Evolutionary conservation across 2,329 filamentous ascomycete species (phyloP).

Genomic region (Fusarium setosum): DNA sequence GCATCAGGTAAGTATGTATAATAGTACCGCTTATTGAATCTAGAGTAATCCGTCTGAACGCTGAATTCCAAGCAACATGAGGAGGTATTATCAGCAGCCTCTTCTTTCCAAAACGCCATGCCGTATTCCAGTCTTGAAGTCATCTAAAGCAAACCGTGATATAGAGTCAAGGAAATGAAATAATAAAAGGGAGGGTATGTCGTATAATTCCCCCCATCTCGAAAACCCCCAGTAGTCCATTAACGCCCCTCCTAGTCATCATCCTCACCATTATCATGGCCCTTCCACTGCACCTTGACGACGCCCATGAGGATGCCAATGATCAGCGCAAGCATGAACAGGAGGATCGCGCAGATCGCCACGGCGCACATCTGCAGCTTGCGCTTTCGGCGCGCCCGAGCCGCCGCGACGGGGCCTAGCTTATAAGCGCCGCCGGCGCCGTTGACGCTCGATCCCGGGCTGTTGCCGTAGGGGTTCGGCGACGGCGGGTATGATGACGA

Average conservation of each 20-base stretch:
- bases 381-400: slow-evolving; percentile 33
- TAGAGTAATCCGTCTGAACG: neutral
- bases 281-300: slow-evolving; percentile 35
- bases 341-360: slow-evolving; percentile 26
- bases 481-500: slow-evolving; percentile 14
- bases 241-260: neutral
- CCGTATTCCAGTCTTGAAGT: neutral
- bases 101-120: slow-evolving; percentile 18
- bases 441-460: slow-evolving; percentile 26
- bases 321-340: slow-evolving; percentile 42
- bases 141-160: neutral
- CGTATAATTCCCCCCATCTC: too few species aligned
- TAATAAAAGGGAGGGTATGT: neutral
- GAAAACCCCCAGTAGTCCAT: too few species aligned
- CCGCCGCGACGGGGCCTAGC: slow-evolving; percentile 37
- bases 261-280: slow-evolving; percentile 16
- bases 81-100: neutral
- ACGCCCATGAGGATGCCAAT: slow-evolving; percentile 43
- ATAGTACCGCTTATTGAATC: neutral
- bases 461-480: slow-evolving; percentile 32
- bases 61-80: neutral
- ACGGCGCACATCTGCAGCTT: slow-evolving; percentile 39
- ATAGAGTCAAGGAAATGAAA: too few species aligned
- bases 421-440: slow-evolving; percentile 28
- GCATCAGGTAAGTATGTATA: neutral